Percentiles rank a stretch among this genome's conserved stretches.
Evolutionary conservation across 139 green algal genomes (phyloP).

Genomic region (Pedinophyceae sp.): DNA sequence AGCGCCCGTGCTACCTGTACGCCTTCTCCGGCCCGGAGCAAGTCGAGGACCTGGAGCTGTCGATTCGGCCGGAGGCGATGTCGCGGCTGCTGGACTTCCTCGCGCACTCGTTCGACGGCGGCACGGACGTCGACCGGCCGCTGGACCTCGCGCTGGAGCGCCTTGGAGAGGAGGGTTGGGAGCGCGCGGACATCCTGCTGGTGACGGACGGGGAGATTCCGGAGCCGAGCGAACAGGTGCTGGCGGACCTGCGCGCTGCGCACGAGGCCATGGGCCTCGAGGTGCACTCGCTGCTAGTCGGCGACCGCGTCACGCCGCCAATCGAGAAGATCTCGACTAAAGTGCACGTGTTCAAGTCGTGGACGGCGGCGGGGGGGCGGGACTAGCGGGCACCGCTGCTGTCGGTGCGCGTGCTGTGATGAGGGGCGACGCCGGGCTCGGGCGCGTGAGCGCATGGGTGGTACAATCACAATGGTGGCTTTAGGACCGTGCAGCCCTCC

Average conservation of each 20-base stretch:
- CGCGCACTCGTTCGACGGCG: conserved; percentile 21
- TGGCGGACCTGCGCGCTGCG: conserved; percentile 19
- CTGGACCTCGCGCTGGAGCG: conserved; percentile 56
- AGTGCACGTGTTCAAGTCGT: conserved; percentile 73
- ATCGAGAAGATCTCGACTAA: conserved; percentile 67
- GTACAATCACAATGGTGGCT: too few relatives aligned
- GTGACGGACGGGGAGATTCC: conserved; percentile 84
- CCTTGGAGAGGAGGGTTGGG: conserved; percentile 45
- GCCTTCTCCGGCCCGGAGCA: conserved; percentile 66
- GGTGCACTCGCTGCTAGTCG: conserved; percentile 75
- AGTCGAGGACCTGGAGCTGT: conserved; percentile 73
- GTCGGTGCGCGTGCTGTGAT: too few relatives aligned
- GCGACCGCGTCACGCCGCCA: conserved; percentile 27
- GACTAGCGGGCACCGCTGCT: too few relatives aligned
- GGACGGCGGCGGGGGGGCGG: conserved; percentile 48
- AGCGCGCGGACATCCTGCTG: conserved; percentile 76
- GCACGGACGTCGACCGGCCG: conserved; percentile 58
- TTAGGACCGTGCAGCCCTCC: too few relatives aligned
- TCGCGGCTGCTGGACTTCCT: conserved; percentile 68
- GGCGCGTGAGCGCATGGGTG: too few relatives aligned
- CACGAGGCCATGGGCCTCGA: conserved; percentile 48
- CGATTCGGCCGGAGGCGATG: conserved; percentile 18
- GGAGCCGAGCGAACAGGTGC: conserved; percentile 29
- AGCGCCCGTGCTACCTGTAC: conserved; percentile 68
- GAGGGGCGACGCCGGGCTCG: too few relatives aligned